Evolutionary conservation across 1,284 basidiomycete species (phyloP).

Genomic region (Clitocybe nebularis): DNA sequence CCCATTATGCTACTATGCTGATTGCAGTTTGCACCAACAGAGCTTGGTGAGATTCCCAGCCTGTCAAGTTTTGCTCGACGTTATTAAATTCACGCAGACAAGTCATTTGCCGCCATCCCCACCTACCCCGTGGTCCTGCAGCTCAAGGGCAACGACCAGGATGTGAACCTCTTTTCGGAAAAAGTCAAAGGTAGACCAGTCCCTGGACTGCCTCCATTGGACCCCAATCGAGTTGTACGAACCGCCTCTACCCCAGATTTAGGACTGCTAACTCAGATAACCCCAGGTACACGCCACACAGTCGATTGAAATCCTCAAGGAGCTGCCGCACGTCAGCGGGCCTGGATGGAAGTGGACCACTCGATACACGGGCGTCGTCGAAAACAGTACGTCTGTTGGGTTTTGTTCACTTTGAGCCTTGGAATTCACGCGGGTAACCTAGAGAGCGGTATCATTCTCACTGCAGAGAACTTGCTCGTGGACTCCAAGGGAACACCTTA

Average conservation of each 20-base stretch:
- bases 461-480: conserved; percentile 58
- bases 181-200: conserved; percentile 39
- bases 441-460: conserved; percentile 78
- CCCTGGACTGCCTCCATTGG: conserved; percentile 63
- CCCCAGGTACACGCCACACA: conserved; percentile 68
- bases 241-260: background rate
- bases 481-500: conserved; percentile 63
- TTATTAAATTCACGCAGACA: conserved; percentile 29
- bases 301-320: conserved; percentile 69
- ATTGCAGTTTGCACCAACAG: conserved; percentile 20
- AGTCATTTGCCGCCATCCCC: conserved; percentile 45
- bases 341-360: conserved; percentile 63
- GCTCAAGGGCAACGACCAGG: conserved; percentile 60
- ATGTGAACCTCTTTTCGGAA: conserved; percentile 63
- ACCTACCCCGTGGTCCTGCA: conserved; percentile 54
- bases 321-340: conserved; percentile 62
- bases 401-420: too few species aligned
- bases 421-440: conserved; percentile 3
- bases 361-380: conserved; percentile 60
- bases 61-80: background rate
- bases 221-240: conserved; percentile 63
- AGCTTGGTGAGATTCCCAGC: conserved; percentile 34
- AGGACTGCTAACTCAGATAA: background rate
- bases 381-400: conserved; percentile 61
- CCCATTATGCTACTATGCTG: conserved; percentile 1